Evolutionary conservation across 2,329 filamentous ascomycete species (phyloP).

Genomic region (Alternaria burnsii): DNA sequence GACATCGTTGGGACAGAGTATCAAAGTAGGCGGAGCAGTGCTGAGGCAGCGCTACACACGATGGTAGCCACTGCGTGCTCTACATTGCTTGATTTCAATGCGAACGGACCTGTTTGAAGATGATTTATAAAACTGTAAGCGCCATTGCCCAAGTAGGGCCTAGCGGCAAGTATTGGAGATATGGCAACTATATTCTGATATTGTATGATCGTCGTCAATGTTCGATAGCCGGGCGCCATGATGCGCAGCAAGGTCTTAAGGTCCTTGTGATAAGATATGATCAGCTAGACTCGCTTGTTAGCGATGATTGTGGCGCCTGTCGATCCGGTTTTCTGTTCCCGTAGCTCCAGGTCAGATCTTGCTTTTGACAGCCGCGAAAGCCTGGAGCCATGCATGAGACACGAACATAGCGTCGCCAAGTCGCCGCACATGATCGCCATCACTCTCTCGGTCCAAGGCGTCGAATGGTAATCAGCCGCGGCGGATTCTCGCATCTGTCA

Average conservation of each 20-base stretch:
- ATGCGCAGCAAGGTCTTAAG: slow-evolving; percentile 20
- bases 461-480: slow-evolving; percentile 1
- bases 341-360: slow-evolving; percentile 17
- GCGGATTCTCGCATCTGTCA: slow-evolving; percentile 11
- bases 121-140: slow-evolving; percentile 4
- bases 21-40: slow-evolving; percentile 13
- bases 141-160: not conserved
- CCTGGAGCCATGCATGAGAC: slow-evolving; percentile 13
- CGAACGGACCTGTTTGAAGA: slow-evolving; percentile 7
- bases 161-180: slow-evolving; percentile 20
- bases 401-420: slow-evolving; percentile 11
- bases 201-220: slow-evolving; percentile 26
- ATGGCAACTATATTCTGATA: slow-evolving; percentile 25
- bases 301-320: slow-evolving; percentile 14
- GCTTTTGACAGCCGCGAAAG: slow-evolving; percentile 12
- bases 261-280: slow-evolving; percentile 19
- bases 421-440: slow-evolving; percentile 12
- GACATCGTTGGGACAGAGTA: slow-evolving; percentile 7
- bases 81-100: slow-evolving; percentile 2
- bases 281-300: slow-evolving; percentile 11
- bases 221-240: slow-evolving; percentile 18
- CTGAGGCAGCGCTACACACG: slow-evolving; percentile 11
- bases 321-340: slow-evolving; percentile 19
- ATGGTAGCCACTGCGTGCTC: slow-evolving; percentile 5
- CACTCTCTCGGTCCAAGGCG: slow-evolving; percentile 11